These are phyloP conservation scores for Sicyos edulis DNA, from an alignment of 306 rosid species.

Conservation along the genomic window DNA sequence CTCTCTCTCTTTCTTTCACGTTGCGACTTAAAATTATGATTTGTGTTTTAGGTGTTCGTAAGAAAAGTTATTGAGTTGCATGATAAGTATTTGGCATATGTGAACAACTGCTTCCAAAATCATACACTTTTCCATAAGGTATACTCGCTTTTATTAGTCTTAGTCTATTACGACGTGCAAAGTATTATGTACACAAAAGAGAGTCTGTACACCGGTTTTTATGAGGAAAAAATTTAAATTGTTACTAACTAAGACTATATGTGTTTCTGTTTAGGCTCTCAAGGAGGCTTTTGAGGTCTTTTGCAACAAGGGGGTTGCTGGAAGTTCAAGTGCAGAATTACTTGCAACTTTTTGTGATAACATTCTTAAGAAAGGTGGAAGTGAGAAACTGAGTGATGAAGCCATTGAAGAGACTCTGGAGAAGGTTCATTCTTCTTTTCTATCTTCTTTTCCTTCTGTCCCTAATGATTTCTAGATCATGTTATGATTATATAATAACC, in stretches of 20 bases:
- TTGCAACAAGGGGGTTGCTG: constrained; percentile 52
- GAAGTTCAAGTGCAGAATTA: constrained; percentile 48
- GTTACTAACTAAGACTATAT: constrained; percentile 22
- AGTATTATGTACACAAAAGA: background rate
- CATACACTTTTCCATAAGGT: constrained; percentile 62
- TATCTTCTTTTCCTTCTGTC: background rate
- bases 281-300: constrained; percentile 53
- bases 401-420: constrained; percentile 71
- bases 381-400: constrained; percentile 51
- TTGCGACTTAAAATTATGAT: constrained; percentile 30
- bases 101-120: constrained; percentile 77
- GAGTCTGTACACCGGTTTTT: background rate
- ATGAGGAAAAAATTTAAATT: background rate
- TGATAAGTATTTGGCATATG: constrained; percentile 53
- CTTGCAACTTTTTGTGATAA: constrained; percentile 50
- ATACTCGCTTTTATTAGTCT: constrained; percentile 17
- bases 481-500: constrained; percentile 5
- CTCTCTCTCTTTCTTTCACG: constrained; percentile 12
- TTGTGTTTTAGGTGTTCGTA: constrained; percentile 41
- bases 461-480: background rate
- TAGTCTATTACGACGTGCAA: background rate
- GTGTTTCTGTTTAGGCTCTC: constrained; percentile 29
- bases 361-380: constrained; percentile 50
- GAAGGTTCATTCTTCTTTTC: constrained; percentile 44
- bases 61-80: constrained; percentile 55